Evolutionary conservation across 2,329 filamentous ascomycete genomes (phyloP).

Genomic region (Penicillium rolfsii): DNA sequence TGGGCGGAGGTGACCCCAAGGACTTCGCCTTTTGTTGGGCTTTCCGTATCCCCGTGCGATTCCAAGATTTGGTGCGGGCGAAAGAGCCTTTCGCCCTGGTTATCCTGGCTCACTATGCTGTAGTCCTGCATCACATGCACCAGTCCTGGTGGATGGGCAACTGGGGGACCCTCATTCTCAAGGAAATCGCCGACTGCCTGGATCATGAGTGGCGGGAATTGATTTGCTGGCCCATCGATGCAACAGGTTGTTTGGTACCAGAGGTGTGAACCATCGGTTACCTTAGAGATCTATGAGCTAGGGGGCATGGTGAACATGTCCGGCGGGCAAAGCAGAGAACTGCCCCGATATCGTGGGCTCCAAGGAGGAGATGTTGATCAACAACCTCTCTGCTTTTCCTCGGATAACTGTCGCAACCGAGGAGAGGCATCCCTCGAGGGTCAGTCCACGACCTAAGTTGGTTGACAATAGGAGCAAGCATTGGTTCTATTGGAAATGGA

Average conservation of each 20-base stretch:
- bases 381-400: not conserved
- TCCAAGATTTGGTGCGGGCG: constrained; percentile 52
- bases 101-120: constrained; percentile 49
- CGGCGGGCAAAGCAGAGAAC: not conserved
- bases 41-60: constrained; percentile 63
- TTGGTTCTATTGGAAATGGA: not conserved
- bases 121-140: constrained; percentile 62
- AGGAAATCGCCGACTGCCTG: constrained; percentile 54
- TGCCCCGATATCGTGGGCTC: not conserved
- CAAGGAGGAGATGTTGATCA: not conserved
- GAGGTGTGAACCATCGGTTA: constrained; percentile 3
- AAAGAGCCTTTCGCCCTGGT: constrained; percentile 48
- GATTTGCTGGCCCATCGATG: constrained; percentile 41
- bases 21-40: constrained; percentile 58
- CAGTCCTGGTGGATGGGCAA: constrained; percentile 71
- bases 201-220: constrained; percentile 33
- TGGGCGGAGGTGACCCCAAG: constrained; percentile 35
- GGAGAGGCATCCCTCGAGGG: not conserved
- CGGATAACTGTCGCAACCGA: not conserved
- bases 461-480: not conserved
- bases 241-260: constrained; percentile 36
- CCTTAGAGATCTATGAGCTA: not conserved
- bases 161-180: constrained; percentile 67
- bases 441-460: not conserved
- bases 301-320: not conserved